Evolutionary conservation across 1,284 basidiomycete species (phyloP), one percentile per base, ranked within the genome.

Genomic region (Macrocybe sp.): DNA sequence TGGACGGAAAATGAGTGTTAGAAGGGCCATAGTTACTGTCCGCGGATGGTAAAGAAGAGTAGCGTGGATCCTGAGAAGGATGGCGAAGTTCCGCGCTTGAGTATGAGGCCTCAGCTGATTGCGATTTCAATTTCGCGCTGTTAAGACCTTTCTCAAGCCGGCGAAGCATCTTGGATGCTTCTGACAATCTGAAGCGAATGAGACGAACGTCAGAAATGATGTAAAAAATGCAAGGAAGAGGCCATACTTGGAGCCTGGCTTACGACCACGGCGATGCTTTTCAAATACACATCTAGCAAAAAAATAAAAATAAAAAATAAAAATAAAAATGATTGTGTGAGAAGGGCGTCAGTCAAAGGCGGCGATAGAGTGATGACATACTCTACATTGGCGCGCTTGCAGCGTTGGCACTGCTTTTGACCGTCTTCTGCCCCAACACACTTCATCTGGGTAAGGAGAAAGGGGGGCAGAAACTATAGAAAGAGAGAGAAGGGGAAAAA

Each of bases 401-500:
- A 91, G 45, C 87, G 81, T 61, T 89, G 84, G 58, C 87, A 90
- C 30, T 78, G 78, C 55, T 79, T 77, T 54, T 77, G 74, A 48
- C 86, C 86, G 59, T 90, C 87, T 59, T 90, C 88, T 44, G 89
- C 83, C 37, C 86, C 88, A 47, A 91, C 87, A 58, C 88, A 91
- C 64, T 90, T 89, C 88, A 91, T 91, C 89, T 91, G 44, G 43
- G 41, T 36, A 31, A 36, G 50, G 33, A 49, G 53, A 45, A 47
- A 49, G 55, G 4, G 39, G 50, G 50, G 45, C 47, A 49, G 55
- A 11, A 16, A 41, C 10, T 11, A 54, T 50, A 59, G 50, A 47
- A 51, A 48, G 51, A 37, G 36, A 51, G 51, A 52, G 45, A 53
- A 45, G 39, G 47, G 49, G 50, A 46, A 46, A 47, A 44, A 50